These are phyloP conservation scores for Sporothrix pseudoabietina DNA, from an alignment of 2,329 filamentous ascomycete species.

Conservation along the genomic window DNA sequence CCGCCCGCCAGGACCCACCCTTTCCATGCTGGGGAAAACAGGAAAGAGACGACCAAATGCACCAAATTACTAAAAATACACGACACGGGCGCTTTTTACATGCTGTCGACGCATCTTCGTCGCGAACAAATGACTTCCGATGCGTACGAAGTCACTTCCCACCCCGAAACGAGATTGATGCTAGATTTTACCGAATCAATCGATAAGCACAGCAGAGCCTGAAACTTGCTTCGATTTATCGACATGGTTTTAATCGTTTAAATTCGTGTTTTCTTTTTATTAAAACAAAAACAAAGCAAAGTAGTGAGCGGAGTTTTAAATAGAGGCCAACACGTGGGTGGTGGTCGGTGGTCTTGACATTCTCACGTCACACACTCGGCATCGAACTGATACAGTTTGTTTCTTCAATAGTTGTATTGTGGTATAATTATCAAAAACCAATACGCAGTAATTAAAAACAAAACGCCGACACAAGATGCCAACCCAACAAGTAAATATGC, in stretches of 20 bases:
- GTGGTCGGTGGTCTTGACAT: too few relatives aligned
- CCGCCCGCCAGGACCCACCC: conserved; percentile 1
- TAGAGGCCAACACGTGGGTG: not conserved
- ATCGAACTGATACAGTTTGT: not conserved
- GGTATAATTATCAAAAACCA: conserved; percentile 19
- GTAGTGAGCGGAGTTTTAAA: too few relatives aligned
- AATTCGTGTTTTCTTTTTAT: not conserved
- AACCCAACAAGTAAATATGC: conserved; percentile 21
- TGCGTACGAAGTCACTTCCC: not conserved
- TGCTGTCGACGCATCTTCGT: not conserved
- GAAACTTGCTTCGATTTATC: not conserved
- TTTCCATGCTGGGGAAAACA: not conserved
- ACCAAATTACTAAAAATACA: conserved; percentile 11
- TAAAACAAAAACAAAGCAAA: too few relatives aligned
- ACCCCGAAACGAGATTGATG: not conserved
- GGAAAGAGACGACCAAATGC: not conserved
- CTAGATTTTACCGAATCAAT: not conserved
- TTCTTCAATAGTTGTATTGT: conserved; percentile 10
- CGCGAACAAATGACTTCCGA: not conserved
- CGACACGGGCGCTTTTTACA: not conserved
- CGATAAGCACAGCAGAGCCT: too few relatives aligned
- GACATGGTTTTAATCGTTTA: not conserved
- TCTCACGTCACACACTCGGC: not conserved
- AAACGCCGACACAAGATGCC: conserved; percentile 35
- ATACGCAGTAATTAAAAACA: not conserved